Evolutionary conservation across 148 eudicot species (phyloP).

Genomic region (Beta vulgaris): DNA sequence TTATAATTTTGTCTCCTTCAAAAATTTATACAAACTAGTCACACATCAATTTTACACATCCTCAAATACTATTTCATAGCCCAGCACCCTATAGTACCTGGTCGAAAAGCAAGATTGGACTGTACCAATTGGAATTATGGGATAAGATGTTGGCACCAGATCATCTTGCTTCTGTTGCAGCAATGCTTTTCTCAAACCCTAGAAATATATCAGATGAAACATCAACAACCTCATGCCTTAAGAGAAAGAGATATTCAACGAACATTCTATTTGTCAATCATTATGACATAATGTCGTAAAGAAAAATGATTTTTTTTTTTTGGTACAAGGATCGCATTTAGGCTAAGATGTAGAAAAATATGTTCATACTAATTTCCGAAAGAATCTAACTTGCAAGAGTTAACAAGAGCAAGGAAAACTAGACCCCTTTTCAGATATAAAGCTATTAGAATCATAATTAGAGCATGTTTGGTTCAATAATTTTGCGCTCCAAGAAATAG

Average conservation of each 20-base stretch:
- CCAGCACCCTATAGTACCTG: constrained; percentile 40
- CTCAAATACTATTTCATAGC: background rate
- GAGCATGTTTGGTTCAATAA: too few relatives aligned
- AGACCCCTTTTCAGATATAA: too few relatives aligned
- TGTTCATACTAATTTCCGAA: too few relatives aligned
- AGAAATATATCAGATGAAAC: constrained; percentile 5
- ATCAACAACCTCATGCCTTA: background rate
- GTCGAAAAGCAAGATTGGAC: constrained; percentile 88
- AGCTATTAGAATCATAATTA: too few relatives aligned
- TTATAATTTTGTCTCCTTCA: background rate
- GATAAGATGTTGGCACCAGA: constrained; percentile 48
- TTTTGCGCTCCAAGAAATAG: too few relatives aligned
- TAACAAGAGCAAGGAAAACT: too few relatives aligned
- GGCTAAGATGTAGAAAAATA: background rate
- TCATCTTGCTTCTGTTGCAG: constrained; percentile 41
- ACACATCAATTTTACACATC: background rate
- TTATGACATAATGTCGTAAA: background rate
- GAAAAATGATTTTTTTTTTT: background rate
- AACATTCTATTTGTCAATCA: background rate
- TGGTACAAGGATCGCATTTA: too few relatives aligned
- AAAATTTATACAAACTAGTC: background rate
- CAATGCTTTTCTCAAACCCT: constrained; percentile 75
- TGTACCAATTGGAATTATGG: constrained; percentile 75
- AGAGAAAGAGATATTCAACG: background rate
- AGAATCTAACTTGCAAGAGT: too few relatives aligned